phyloP scores from a whole-genome alignment of 768 basidiomycete genomes.

The Lanmaoa pseudosensibilis region DNA sequence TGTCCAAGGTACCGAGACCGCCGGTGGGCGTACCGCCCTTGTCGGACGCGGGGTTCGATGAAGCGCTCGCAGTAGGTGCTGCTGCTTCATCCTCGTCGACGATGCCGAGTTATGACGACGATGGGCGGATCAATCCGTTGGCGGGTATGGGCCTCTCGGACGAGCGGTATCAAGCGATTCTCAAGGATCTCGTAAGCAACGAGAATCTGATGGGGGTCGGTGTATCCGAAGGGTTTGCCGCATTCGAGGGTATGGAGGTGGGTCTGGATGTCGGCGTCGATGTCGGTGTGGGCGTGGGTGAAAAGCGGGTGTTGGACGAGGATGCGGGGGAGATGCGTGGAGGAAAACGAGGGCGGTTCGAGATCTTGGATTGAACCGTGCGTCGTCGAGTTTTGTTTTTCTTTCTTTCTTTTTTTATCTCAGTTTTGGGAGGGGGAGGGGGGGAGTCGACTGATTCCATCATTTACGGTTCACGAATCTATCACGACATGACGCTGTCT shows the following conservation, averaged over 20 bases:
- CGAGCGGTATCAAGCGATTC: constrained; percentile 80
- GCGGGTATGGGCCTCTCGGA: constrained; percentile 87
- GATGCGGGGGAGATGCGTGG: constrained; percentile 41
- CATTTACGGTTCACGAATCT: background rate
- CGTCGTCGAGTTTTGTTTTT: background rate
- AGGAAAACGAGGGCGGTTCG: constrained; percentile 61
- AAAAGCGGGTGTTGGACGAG: constrained; percentile 40
- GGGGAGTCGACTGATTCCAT: background rate
- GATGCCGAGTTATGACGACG: constrained; percentile 36
- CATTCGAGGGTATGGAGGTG: constrained; percentile 19
- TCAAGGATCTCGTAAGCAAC: constrained; percentile 69
- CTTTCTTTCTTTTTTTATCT: background rate
- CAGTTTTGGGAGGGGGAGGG: background rate
- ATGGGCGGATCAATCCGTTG: constrained; percentile 74
- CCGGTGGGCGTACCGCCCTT: constrained; percentile 67
- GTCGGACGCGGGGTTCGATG: constrained; percentile 51
- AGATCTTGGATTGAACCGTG: constrained; percentile 50
- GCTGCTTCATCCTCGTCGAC: constrained; percentile 19
- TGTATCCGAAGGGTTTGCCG: constrained; percentile 25
- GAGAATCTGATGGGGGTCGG: constrained; percentile 55
- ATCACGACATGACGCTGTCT: background rate
- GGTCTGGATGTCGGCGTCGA: constrained; percentile 24
- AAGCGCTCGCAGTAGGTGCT: constrained; percentile 50
- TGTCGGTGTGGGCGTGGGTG: constrained; percentile 24
- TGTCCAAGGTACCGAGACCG: constrained; percentile 58